Evolutionary conservation across 495 filamentous ascomycete genomes (phyloP), one percentile per base, ranked within the genome.

Genomic region (Polyplosphaeria fusca): DNA sequence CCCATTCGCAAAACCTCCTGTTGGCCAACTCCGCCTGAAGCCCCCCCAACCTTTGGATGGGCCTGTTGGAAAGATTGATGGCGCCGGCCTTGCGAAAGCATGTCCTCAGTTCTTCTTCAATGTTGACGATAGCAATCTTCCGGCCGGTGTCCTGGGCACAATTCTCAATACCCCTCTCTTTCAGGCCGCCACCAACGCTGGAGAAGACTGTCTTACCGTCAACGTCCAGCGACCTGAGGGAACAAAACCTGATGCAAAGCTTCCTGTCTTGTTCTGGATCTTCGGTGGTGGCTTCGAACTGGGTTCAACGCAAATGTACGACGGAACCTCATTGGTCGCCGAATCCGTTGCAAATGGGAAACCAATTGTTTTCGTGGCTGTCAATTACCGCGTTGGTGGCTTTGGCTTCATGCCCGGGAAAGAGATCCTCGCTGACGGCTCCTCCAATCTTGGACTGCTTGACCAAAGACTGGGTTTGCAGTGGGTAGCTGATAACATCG

Each of bases 201-300:
- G 67, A 23, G 85, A 88, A 63, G 77, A 89, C 63, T 89, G 86
- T 54, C 71, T 89, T 23, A 82, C 71, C 19, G 62, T 89, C 47
- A 82, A 83, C 58, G 76, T 89, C 4, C 71, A 77, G 9, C 76
- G 84, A 20, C 84, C 85, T 7, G 63, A 72, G 0, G 84, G 80
- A 12, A 82, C 77, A 14, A 74, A 68, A 45, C 52, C 74, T 0
- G 68, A 70, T n/a, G 71, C 79, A 2, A 84, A 84, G 53, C 70
- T 87, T 3, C 84, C 85, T 0, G 82, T 87, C 12, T 64, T 87
- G 30, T 76, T 87, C 16, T 87, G 83, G 82, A 86, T 88, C 55
- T 85, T 76, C 57, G 86, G 84, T 26, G 84, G 85, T 20, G 81
- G 76, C 1, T 87, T 86, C 60, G 80, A 86, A 61, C 65, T 82